A percentile compares a stretch with the other conserved stretches of the same genome.
These are phyloP conservation scores for Achlya hypogyna DNA, from an alignment of 352 stramenopile species.

Conservation along the genomic window DNA sequence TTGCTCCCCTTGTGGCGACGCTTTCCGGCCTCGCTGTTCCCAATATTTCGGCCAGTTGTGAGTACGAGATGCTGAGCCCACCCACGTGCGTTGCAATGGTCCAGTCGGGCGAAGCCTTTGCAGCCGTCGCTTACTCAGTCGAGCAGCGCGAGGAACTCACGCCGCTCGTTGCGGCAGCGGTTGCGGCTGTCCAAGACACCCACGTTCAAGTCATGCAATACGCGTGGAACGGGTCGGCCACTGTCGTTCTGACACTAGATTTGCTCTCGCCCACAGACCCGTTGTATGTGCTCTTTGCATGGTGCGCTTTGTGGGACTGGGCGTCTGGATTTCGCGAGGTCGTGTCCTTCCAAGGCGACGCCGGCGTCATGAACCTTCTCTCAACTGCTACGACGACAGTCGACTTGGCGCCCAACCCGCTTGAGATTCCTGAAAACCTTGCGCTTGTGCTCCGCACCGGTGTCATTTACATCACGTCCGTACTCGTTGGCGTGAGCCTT, in stretches of 20 bases:
- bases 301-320: conserved; percentile 4
- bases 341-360: not conserved
- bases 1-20: not conserved
- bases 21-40: not conserved
- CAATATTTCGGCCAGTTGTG: not conserved
- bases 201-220: not conserved
- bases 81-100: not conserved
- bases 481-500: not conserved
- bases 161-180: not conserved
- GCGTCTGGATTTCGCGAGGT: not conserved
- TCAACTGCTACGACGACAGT: not conserved
- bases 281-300: not conserved
- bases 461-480: not conserved
- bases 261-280: not conserved
- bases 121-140: not conserved
- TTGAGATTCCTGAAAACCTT: not conserved
- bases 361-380: not conserved
- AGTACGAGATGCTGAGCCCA: not conserved
- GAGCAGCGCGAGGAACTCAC: not conserved
- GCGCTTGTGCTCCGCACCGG: not conserved
- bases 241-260: not conserved
- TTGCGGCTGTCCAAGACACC: not conserved
- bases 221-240: not conserved
- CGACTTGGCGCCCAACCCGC: not conserved
- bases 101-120: not conserved